A percentile compares a stretch with the other conserved stretches of the same genome.
Evolutionary conservation across 768 basidiomycete genomes (phyloP).

Genomic region (Russula abietina): DNA sequence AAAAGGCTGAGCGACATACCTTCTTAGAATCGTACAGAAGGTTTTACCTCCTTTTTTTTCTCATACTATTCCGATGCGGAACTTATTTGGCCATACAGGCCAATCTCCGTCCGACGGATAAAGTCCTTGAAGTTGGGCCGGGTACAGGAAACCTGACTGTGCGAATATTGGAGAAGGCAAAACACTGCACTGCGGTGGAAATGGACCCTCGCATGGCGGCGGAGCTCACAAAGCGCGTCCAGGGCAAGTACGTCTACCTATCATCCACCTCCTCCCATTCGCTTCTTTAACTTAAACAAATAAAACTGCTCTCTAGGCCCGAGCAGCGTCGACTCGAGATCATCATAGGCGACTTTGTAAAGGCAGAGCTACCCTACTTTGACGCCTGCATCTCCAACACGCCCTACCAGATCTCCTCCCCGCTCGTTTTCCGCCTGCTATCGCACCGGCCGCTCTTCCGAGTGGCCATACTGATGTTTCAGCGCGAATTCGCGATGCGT

Average conservation of each 20-base stretch:
- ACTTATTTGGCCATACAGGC: constrained; percentile 44
- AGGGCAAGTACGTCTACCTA: constrained; percentile 79
- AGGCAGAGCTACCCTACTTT: constrained; percentile 96
- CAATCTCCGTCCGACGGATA: constrained; percentile 87
- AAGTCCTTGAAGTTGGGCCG: constrained; percentile 95
- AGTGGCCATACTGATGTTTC: constrained; percentile 98
- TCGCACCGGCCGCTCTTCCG: constrained; percentile 94
- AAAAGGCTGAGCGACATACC: constrained; percentile 21
- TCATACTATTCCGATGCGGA: background rate
- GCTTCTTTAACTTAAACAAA: background rate
- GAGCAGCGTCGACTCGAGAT: constrained; percentile 94
- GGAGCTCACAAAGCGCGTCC: constrained; percentile 92
- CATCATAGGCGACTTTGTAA: constrained; percentile 96
- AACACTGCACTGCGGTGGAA: constrained; percentile 90
- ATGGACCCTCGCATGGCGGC: constrained; percentile 99
- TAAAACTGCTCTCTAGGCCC: constrained; percentile 49
- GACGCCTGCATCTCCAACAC: constrained; percentile 99
- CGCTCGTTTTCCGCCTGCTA: constrained; percentile 92
- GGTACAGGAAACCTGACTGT: constrained; percentile 97
- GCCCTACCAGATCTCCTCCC: constrained; percentile 98
- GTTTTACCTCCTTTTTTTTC: constrained; percentile 27
- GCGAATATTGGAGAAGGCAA: constrained; percentile 86
- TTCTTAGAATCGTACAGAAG: constrained; percentile 55
- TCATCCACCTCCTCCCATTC: background rate
- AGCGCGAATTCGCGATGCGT: constrained; percentile 94